Evolutionary conservation across 2,329 filamentous ascomycete genomes (phyloP).

Genomic region (Phialemoniopsis sp.): DNA sequence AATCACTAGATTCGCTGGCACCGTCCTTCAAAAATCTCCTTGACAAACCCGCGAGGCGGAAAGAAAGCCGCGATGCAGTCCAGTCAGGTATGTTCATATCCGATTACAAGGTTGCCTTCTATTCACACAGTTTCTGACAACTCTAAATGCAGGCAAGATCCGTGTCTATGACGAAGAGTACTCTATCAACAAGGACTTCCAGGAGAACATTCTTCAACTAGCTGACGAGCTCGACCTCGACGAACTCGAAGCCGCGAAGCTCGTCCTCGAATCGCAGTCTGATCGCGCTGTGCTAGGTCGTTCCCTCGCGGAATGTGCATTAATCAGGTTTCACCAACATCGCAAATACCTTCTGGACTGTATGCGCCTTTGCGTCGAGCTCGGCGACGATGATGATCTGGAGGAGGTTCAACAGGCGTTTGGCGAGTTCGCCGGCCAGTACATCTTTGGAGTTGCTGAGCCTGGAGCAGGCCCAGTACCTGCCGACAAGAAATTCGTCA

Average conservation of each 20-base stretch:
- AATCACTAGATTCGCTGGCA: constrained; percentile 63
- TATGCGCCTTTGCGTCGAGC: constrained; percentile 72
- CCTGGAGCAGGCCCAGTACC: constrained; percentile 38
- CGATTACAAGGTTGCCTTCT: not conserved
- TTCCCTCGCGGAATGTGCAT: constrained; percentile 69
- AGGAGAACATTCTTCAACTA: constrained; percentile 74
- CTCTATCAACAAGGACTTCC: constrained; percentile 79
- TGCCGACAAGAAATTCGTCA: constrained; percentile 58
- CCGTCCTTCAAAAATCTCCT: constrained; percentile 68
- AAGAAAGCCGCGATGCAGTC: constrained; percentile 69
- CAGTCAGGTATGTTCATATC: constrained; percentile 51
- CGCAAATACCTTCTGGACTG: constrained; percentile 81
- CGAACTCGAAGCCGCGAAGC: constrained; percentile 75
- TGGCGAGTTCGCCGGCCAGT: constrained; percentile 50
- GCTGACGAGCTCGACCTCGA: constrained; percentile 88
- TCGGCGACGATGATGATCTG: constrained; percentile 55
- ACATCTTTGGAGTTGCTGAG: constrained; percentile 46
- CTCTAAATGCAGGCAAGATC: constrained; percentile 60
- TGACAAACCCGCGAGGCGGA: constrained; percentile 70
- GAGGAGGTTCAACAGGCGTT: constrained; percentile 44
- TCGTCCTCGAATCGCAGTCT: constrained; percentile 70
- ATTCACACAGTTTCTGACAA: not conserved
- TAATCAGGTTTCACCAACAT: constrained; percentile 85
- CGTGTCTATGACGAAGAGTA: constrained; percentile 70
- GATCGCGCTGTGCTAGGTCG: constrained; percentile 67